phyloP scores from a whole-genome alignment of 2,329 filamentous ascomycete species.

The Aspergillus bombycis region DNA sequence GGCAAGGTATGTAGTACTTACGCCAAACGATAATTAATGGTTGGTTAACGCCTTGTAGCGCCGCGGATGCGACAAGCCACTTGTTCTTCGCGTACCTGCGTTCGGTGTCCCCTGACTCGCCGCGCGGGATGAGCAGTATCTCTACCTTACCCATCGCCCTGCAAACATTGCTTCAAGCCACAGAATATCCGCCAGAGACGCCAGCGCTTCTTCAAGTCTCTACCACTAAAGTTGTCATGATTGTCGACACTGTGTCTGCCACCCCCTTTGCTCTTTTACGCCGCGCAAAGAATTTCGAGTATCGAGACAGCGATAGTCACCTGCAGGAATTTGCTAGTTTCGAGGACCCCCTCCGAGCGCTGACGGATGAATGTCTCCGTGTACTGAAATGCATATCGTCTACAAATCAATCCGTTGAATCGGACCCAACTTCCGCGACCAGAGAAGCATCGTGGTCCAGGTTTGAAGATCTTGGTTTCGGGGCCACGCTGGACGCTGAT shows the following conservation, averaged over 20 bases:
- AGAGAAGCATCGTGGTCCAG: constrained; percentile 93
- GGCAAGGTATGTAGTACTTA: constrained; percentile 63
- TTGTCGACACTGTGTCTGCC: constrained; percentile 91
- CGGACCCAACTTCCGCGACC: constrained; percentile 70
- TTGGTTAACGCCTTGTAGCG: constrained; percentile 57
- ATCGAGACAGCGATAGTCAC: constrained; percentile 83
- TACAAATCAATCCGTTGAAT: constrained; percentile 80
- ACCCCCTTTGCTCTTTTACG: constrained; percentile 90
- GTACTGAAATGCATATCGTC: constrained; percentile 87
- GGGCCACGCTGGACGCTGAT: constrained; percentile 70
- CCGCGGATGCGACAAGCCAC: constrained; percentile 93
- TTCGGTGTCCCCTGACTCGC: constrained; percentile 78
- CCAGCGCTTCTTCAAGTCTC: constrained; percentile 75
- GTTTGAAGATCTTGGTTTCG: constrained; percentile 94
- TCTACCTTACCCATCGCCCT: constrained; percentile 86
- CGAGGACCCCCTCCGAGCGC: constrained; percentile 81
- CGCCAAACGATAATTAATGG: background rate
- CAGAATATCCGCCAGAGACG: constrained; percentile 86
- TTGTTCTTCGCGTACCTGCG: constrained; percentile 97
- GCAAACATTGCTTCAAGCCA: constrained; percentile 86
- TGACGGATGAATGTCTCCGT: constrained; percentile 92
- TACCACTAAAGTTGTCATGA: constrained; percentile 92
- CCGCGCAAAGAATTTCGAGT: constrained; percentile 92
- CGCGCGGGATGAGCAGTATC: constrained; percentile 73
- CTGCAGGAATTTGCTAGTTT: constrained; percentile 84